Conservation (phyloP, 345 rosid genomes). For the Camelina laxa region DNA sequence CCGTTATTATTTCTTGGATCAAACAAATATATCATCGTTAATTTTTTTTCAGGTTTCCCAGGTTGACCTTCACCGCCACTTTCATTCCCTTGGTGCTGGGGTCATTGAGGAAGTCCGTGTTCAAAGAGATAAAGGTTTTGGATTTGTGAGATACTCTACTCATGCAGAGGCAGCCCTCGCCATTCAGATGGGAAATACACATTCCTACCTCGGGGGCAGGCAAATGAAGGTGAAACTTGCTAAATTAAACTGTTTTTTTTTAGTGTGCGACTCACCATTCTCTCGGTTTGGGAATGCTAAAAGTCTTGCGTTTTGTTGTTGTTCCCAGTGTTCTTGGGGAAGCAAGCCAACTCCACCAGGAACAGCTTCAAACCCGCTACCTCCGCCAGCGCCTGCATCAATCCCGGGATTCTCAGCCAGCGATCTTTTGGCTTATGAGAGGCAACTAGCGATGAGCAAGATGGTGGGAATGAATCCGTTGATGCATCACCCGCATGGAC, state of each 20-base stretch:
- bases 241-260: background rate
- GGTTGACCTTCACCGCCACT: slow-evolving; percentile 59
- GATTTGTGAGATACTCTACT: slow-evolving; percentile 58
- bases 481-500: slow-evolving; percentile 77
- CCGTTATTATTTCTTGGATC: background rate
- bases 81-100: slow-evolving; percentile 58
- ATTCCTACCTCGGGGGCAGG: slow-evolving; percentile 49
- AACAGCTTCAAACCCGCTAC: slow-evolving; percentile 53
- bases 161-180: slow-evolving; percentile 58
- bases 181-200: slow-evolving; percentile 54
- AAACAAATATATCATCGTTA: background rate
- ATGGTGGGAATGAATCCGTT: slow-evolving; percentile 67
- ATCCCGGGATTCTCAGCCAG: slow-evolving; percentile 52
- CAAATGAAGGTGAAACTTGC: slow-evolving; percentile 49
- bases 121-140: slow-evolving; percentile 64
- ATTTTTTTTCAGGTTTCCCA: slow-evolving; percentile 49
- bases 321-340: slow-evolving; percentile 59
- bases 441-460: slow-evolving; percentile 61
- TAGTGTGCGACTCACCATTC: background rate
- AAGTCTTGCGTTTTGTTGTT: background rate
- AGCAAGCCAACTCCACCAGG: slow-evolving; percentile 66
- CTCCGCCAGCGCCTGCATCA: slow-evolving; percentile 42
- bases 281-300: slow-evolving; percentile 6
- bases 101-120: slow-evolving; percentile 57
- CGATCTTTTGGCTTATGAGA: slow-evolving; percentile 55